Base-by-base conservation (phyloP, 2,329 filamentous ascomycete species). In the Ploettnerulaceae sp. region DNA sequence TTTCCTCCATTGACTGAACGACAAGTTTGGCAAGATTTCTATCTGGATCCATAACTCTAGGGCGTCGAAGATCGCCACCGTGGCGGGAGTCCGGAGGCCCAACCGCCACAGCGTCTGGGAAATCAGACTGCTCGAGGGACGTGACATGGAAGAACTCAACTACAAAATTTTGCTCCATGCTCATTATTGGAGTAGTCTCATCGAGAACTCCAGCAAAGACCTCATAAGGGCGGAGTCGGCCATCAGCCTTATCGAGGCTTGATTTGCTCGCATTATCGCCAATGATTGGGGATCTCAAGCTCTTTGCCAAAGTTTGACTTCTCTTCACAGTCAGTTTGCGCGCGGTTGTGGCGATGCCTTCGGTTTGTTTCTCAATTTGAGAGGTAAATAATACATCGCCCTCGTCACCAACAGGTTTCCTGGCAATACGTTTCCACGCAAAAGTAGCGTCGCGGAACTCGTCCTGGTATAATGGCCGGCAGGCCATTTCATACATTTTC, bases 61-160 rank as follows among this genome's bases (percentile, higher is more conserved):
- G 82, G 26, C 80, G 73, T 59, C 76, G 82, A 29, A 96, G 69
- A 59, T 95, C 87, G 12, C 82, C 82, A 17, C 84, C 81, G 32
- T 75, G 75, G 36, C 91, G 80, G 28, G 82, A 74, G 32, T 81
- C 77, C 5, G 89, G 88, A 18, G 76, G 69, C 2, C 73, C 73
- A 2, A 77, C 74, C 15, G 77, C 73, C 14, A 96, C 84, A 2
- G 84, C 77, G 55, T 97, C 93, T 1, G 85, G 76, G 62, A 96
- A 97, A 62, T 96, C 90, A 12, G 78, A 69, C 26, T 81, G 83
- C 59, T 89, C 84, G 21, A 91, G 73, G 2, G 89, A 94, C n/a
- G 85, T 87, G 20, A 93, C 81, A 59, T 97, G 91, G 75, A 97
- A 97, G 66, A 96, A 93, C 57, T 95, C 89, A n/a, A 95, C 82